A percentile compares a stretch with the other conserved stretches of the same genome.
phyloP scores from a whole-genome alignment of 441 rosid genomes.

The Mallotus repandus region DNA sequence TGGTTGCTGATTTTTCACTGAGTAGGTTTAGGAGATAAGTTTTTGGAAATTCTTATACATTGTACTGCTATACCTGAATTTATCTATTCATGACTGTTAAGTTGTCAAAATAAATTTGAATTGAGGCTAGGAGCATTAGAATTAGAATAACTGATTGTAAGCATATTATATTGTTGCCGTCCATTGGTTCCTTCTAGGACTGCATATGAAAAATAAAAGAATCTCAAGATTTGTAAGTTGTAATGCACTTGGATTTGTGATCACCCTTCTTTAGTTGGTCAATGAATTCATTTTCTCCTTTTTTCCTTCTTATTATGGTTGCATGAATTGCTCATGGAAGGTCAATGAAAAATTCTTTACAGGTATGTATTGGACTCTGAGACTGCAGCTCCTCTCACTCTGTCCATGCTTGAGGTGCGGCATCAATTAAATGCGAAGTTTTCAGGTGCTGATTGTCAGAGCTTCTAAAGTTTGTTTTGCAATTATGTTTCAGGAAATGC shows the following conservation, averaged over 20 bases:
- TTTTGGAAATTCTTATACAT: not conserved
- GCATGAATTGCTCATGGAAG: constrained; percentile 12
- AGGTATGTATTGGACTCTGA: constrained; percentile 98
- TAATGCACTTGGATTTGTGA: not conserved
- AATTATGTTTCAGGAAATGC: constrained; percentile 75
- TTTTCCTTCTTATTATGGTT: constrained; percentile 11
- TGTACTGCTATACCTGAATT: not conserved
- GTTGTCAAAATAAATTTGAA: constrained; percentile 3
- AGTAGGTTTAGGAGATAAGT: not conserved
- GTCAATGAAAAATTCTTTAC: constrained; percentile 21
- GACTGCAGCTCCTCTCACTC: constrained; percentile 96
- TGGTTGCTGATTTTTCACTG: not conserved
- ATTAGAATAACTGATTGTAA: constrained; percentile 2
- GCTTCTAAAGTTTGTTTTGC: constrained; percentile 27
- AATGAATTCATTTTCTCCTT: not conserved
- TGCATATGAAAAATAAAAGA: not conserved
- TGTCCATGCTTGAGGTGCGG: constrained; percentile 94
- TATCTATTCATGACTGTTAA: not conserved
- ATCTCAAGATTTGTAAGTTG: not conserved
- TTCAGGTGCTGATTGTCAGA: constrained; percentile 18
- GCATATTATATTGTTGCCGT: not conserved
- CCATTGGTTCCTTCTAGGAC: not conserved
- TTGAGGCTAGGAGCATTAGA: constrained; percentile 4
- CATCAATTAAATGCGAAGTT: constrained; percentile 23
- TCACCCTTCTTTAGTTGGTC: not conserved